Evolutionary conservation across 2,329 filamentous ascomycete genomes (phyloP), one percentile per base, ranked within the genome.

Genomic region (Botryotinia convoluta): DNA sequence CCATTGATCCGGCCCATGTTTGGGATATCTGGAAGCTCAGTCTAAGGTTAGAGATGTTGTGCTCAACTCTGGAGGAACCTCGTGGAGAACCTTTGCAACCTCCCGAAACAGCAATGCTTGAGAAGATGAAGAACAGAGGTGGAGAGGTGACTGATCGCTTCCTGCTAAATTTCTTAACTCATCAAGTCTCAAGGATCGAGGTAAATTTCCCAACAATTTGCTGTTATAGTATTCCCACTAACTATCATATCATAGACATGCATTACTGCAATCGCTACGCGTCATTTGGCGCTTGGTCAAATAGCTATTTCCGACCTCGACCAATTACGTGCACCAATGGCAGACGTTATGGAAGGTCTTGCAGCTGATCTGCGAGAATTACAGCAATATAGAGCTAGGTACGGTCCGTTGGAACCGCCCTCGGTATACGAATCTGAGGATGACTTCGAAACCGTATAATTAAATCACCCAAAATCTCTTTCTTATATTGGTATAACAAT

Each of bases 101-200:
- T 72, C 94, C 95, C 0, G 94, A 97, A 83, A 93, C 92, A 51
- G 92, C 93, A 77, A 84, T 98, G 72, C 84, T 98, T 77, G 94
- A 97, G 80, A 85, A 87, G 76, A 90, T 92, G 83, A 91, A 90
- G 82, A 85, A 86, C 73, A 84, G 91, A 60, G 93, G 93, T 69
- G 94, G 93, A 18, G 94, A 98, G 81, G 89, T 98, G 71, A 94
- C 95, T 42, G 96, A 98, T 85, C 87, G 89, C 71, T 95, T 97
- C 82, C 85, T 98, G 82, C 84, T 97, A 72, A 94, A 93, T 79
- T 94, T 99, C 79, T 88, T 98, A 82, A 95, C 97, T 81, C 95
- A 98, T 81, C 94, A 98, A 86, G 92, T 99, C 78, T 95, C 93
- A 81, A 90, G 96, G 79, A 97, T 99, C 81, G 96, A 99, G 90